phyloP scores from a whole-genome alignment of 768 basidiomycete genomes.

The Trametes elegans region DNA sequence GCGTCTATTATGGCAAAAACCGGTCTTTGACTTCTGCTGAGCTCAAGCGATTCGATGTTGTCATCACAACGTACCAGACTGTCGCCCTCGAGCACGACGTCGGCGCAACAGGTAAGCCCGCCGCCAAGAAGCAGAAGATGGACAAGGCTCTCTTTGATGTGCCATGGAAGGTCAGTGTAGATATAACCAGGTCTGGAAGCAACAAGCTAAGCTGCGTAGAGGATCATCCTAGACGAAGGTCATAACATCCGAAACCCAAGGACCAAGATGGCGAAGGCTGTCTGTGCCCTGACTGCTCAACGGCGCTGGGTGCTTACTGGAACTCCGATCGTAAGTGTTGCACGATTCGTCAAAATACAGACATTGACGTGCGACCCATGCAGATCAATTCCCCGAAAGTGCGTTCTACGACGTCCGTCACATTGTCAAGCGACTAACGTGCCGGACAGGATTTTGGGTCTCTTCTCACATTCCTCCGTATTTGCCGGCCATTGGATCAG shows the following conservation, averaged over 20 bases:
- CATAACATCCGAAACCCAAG: constrained; percentile 84
- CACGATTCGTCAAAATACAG: too few species aligned
- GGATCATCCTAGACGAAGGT: constrained; percentile 86
- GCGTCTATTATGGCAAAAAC: constrained; percentile 72
- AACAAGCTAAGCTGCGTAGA: constrained; percentile 34
- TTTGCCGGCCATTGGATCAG: constrained; percentile 84
- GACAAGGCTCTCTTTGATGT: constrained; percentile 62
- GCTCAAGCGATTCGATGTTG: constrained; percentile 67
- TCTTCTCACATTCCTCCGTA: constrained; percentile 75
- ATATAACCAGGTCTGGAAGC: not conserved
- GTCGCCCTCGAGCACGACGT: constrained; percentile 54
- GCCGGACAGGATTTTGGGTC: constrained; percentile 78
- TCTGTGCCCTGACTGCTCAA: constrained; percentile 60
- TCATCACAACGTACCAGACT: constrained; percentile 83
- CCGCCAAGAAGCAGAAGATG: constrained; percentile 61
- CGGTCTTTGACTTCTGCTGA: constrained; percentile 57
- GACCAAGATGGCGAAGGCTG: constrained; percentile 79
- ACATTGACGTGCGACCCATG: not conserved
- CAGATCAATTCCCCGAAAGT: constrained; percentile 82
- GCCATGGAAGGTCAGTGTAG: constrained; percentile 69
- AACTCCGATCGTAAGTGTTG: constrained; percentile 78
- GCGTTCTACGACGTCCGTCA: not conserved
- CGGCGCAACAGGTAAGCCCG: constrained; percentile 12
- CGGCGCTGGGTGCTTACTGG: constrained; percentile 81
- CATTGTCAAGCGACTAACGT: too few species aligned